A percentile compares a stretch with the other conserved stretches of the same genome.
phyloP scores from a whole-genome alignment of 345 rosid genomes.

The Salix arbutifolia region DNA sequence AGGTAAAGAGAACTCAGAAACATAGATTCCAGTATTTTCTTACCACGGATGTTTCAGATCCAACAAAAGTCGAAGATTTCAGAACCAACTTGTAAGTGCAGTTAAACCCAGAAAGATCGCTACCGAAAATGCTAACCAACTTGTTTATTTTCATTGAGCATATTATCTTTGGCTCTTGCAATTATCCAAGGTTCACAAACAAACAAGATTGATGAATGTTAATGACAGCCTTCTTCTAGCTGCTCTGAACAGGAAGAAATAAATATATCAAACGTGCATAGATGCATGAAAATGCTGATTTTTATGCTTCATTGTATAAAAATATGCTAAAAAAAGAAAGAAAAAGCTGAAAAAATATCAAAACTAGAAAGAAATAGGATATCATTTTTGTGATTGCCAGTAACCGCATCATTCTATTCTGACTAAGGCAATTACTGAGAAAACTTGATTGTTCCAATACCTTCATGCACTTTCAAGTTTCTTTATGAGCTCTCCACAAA shows the following conservation, averaged over 20 bases:
- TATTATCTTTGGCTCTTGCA: background rate
- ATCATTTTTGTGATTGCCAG: background rate
- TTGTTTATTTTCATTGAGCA: no score
- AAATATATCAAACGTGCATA: background rate
- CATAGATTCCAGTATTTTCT: background rate
- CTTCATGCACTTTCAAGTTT: background rate
- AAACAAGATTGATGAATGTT: background rate
- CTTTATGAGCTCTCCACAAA: background rate
- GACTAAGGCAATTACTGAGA: background rate
- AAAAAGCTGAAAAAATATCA: background rate
- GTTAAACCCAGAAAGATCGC: background rate
- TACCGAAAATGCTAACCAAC: background rate
- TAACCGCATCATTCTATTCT: background rate
- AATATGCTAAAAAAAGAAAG: background rate
- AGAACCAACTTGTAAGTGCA: background rate
- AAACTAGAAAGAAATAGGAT: background rate
- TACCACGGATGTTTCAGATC: background rate
- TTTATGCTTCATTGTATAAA: no score
- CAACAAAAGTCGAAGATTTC: background rate
- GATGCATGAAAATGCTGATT: background rate
- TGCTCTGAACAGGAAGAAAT: background rate
- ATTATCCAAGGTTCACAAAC: background rate
- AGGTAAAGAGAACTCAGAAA: background rate
- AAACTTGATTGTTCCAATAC: background rate
- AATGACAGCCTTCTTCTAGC: background rate